Conservation (phyloP, 306 rosid species). For the Vigna mungo region DNA sequence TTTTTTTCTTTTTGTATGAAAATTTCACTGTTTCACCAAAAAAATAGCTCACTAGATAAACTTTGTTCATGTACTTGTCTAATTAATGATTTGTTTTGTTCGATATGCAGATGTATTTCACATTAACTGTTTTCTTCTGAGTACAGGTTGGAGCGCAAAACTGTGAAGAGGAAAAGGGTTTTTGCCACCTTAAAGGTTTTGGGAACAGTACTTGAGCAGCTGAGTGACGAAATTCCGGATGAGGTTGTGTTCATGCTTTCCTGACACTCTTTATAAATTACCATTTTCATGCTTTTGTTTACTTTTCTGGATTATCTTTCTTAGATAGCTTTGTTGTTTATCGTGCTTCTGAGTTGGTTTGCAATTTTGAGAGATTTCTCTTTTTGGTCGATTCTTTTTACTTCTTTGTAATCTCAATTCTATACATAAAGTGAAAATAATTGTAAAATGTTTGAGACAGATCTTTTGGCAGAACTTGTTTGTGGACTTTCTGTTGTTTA, state of each 20-base stretch:
- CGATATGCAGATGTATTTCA: conserved; percentile 7
- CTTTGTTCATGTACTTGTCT: not conserved
- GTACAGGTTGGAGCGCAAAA: conserved; percentile 85
- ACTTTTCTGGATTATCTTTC: not conserved
- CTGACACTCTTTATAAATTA: conserved; percentile 20
- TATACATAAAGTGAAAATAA: conserved; percentile 6
- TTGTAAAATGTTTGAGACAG: not conserved
- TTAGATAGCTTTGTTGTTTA: conserved; percentile 3
- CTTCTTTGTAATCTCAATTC: not conserved
- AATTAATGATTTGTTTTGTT: conserved; percentile 1
- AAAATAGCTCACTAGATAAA: not conserved
- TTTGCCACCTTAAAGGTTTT: conserved; percentile 88
- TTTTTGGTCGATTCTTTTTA: not conserved
- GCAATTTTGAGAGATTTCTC: conserved; percentile 13
- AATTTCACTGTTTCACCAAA: not conserved
- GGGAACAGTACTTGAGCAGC: conserved; percentile 81
- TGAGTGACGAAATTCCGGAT: conserved; percentile 80
- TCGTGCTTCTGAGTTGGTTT: not conserved
- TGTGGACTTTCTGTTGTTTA: not conserved
- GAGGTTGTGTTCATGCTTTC: conserved; percentile 66
- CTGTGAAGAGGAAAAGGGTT: conserved; percentile 83
- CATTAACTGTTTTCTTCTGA: conserved; percentile 33
- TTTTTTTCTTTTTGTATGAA: not conserved
- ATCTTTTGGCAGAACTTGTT: not conserved
- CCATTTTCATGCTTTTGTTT: conserved; percentile 7